Conservation (phyloP, 2,329 filamentous ascomycete genomes). For the Boeremia exigua region DNA sequence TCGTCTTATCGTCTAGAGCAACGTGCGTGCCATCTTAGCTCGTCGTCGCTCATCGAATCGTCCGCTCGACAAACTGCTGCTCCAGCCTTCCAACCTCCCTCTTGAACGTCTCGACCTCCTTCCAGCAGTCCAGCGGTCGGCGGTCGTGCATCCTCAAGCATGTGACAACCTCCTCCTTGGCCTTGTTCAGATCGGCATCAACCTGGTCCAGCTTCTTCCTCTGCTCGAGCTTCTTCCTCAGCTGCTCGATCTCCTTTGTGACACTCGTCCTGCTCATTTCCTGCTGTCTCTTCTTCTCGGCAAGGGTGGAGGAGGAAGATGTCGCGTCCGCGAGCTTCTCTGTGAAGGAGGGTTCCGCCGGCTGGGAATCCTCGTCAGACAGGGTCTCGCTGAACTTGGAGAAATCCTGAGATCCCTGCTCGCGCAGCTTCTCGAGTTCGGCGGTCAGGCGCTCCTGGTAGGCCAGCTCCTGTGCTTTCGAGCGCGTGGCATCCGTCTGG, state of each 20-base stretch:
- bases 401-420: constrained; percentile 72
- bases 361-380: constrained; percentile 52
- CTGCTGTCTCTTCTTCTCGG: constrained; percentile 52
- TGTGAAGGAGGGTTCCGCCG: constrained; percentile 42
- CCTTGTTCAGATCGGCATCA: constrained; percentile 74
- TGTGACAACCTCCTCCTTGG: constrained; percentile 75
- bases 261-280: constrained; percentile 61
- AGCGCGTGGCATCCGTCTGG: constrained; percentile 87
- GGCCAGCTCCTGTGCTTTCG: constrained; percentile 82
- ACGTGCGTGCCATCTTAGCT: not conserved
- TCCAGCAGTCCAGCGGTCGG: constrained; percentile 90
- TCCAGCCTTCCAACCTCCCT: constrained; percentile 85
- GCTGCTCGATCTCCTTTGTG: constrained; percentile 62
- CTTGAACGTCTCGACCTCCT: constrained; percentile 91
- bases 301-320: constrained; percentile 43
- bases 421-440: constrained; percentile 81
- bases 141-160: constrained; percentile 86
- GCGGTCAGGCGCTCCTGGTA: constrained; percentile 85
- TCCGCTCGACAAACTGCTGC: constrained; percentile 84
- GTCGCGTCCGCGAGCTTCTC: constrained; percentile 48
- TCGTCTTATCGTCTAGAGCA: not conserved
- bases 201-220: constrained; percentile 67
- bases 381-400: constrained; percentile 71
- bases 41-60: constrained; percentile 58
- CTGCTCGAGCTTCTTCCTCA: constrained; percentile 57